Evolutionary conservation across 352 stramenopile species (phyloP), one percentile per base, ranked within the genome.

Genomic region (Globisporangium mamillatum): DNA sequence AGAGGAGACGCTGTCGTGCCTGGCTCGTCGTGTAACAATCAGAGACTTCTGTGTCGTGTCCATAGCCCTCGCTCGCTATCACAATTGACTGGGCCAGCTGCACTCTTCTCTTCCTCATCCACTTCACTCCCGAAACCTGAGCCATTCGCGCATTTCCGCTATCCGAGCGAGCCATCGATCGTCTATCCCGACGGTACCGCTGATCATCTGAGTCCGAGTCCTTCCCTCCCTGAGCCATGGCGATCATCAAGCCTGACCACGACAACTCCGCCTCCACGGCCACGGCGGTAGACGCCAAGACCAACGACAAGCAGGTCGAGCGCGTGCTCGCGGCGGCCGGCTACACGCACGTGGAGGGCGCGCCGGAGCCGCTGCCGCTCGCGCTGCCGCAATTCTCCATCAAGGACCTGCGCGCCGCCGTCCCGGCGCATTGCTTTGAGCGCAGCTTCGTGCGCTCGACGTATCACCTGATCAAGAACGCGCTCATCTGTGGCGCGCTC

Each of bases 341-440:
- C 64, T 95, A 84, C 78, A 82, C 74, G 61, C 86, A 92, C 68
- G 77, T 93, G 10, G 83, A 90, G 34, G 86, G 88, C 20, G 77
- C 88, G 2, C 89, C 90, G 36, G 78, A 86, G 58, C 88, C 89
- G 25, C 73, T 97, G 60, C 90, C 92, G 64, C 73, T 98, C 24
- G 84, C 89, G 5, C 62, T 91, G 63, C 91, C 90, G 64, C 78
- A 92, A 54, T 95, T 97, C 70, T 95, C 91, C 34, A 75, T 98
- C 66, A 89, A 90, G 55, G 89, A 98, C 44, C 70, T 98, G 38
- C 90, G 92, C n/a, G 88, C 85, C 29, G 92, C 92, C 55, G 96
- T 99, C 69, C 95, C 95, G 9, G 76, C 81, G 70, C 93, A 99
- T 78, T 99, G 97, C 81, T 99, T 99, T 73, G 80, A 99, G 76